These are phyloP conservation scores for Suillus sp. DNA, from an alignment of 768 basidiomycete species.

Conservation along the genomic window DNA sequence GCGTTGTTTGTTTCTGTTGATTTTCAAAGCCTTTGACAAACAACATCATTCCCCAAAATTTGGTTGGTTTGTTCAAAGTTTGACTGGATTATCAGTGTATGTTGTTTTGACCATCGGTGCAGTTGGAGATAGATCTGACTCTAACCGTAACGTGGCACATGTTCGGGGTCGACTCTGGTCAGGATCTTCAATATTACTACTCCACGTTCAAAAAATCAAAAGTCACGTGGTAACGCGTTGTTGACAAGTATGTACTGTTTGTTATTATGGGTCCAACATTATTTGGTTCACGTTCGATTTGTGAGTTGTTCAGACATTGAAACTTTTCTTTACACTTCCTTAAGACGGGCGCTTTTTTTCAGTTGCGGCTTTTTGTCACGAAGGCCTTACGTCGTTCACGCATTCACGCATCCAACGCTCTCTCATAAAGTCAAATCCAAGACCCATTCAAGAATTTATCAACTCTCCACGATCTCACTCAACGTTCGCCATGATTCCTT, in stretches of 20 bases:
- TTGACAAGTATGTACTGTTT: slow-evolving; percentile 22
- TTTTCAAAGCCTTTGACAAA: neutral
- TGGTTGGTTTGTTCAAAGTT: neutral
- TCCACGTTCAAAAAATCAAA: slow-evolving; percentile 15
- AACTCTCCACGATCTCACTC: slow-evolving; percentile 22
- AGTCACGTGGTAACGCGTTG: slow-evolving; percentile 24
- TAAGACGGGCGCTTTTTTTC: slow-evolving; percentile 22
- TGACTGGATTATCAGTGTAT: too few species aligned
- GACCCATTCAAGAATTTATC: slow-evolving; percentile 16
- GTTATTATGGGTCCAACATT: slow-evolving; percentile 25
- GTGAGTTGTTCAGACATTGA: slow-evolving; percentile 6
- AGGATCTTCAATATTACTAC: neutral
- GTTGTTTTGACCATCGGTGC: neutral
- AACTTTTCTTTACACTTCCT: slow-evolving; percentile 20
- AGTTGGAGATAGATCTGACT: neutral
- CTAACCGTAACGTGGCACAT: too few species aligned
- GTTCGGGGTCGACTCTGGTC: too few species aligned
- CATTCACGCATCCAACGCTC: slow-evolving; percentile 30
- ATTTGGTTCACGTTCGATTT: slow-evolving; percentile 24
- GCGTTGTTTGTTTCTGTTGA: slow-evolving; percentile 11
- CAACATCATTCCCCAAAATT: neutral
- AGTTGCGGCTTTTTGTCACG: slow-evolving; percentile 32
- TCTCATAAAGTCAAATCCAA: slow-evolving; percentile 14
- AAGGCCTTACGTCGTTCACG: slow-evolving; percentile 42
- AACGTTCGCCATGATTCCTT: slow-evolving; percentile 56